Percentiles rank a stretch among this genome's conserved stretches.
phyloP scores from a whole-genome alignment of 345 rosid species.

The Isatis tinctoria region DNA sequence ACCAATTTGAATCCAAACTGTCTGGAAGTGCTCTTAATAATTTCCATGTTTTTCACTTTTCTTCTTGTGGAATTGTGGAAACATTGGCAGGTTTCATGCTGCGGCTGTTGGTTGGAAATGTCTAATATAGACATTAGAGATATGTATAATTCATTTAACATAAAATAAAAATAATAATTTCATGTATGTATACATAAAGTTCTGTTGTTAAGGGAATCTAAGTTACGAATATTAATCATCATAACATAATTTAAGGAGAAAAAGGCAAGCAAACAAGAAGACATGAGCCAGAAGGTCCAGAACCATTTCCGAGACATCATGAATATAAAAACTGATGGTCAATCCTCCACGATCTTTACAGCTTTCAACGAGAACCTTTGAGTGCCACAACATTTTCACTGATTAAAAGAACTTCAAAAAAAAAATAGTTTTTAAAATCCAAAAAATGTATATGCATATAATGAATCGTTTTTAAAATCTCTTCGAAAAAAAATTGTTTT shows the following conservation, averaged over 20 bases:
- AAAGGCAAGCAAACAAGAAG: not conserved
- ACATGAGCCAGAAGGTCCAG: conserved; percentile 6
- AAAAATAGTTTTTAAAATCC: too few relatives aligned
- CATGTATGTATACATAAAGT: not conserved
- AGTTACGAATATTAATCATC: not conserved
- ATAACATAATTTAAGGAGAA: not conserved
- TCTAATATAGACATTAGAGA: not conserved
- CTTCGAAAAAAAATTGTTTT: not conserved
- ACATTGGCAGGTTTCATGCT: conserved; percentile 17
- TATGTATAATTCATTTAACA: not conserved
- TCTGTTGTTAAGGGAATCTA: not conserved
- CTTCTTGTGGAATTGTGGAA: not conserved
- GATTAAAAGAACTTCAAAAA: not conserved
- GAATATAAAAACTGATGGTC: not conserved
- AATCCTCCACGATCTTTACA: conserved; percentile 15
- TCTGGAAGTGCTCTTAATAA: not conserved
- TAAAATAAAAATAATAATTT: not conserved
- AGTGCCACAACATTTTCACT: not conserved
- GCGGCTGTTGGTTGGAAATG: conserved; percentile 2
- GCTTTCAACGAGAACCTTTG: not conserved
- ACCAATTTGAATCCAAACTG: not conserved
- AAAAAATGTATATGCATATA: too few relatives aligned
- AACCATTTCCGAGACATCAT: conserved; percentile 15
- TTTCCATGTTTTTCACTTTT: not conserved
- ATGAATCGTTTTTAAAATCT: too few relatives aligned